These are phyloP conservation scores for Sarocladiaceae sp. DNA, from an alignment of 2,329 filamentous ascomycete genomes.

Conservation along the genomic window DNA sequence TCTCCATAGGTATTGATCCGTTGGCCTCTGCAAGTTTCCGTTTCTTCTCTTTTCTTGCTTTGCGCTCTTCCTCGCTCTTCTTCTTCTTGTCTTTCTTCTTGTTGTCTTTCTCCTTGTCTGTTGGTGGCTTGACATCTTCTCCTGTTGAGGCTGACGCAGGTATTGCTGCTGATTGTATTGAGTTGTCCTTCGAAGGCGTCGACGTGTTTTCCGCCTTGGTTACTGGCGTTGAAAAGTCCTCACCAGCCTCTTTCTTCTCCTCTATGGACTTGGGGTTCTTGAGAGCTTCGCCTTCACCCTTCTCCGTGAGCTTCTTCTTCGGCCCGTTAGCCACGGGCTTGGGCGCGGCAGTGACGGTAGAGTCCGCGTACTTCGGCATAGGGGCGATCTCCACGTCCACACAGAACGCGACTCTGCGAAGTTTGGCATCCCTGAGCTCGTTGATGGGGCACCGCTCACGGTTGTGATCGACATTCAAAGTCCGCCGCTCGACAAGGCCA, in stretches of 20 bases:
- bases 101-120: slow-evolving; percentile 32
- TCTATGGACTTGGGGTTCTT: slow-evolving; percentile 59
- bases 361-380: slow-evolving; percentile 68
- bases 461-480: slow-evolving; percentile 78
- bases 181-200: neutral
- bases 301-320: slow-evolving; percentile 60
- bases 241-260: slow-evolving; percentile 36
- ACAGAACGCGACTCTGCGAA: slow-evolving; percentile 87
- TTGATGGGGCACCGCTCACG: slow-evolving; percentile 73
- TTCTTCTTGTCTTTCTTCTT: slow-evolving; percentile 96
- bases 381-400: slow-evolving; percentile 97
- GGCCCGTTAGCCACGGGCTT: slow-evolving; percentile 42
- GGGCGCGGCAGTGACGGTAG: slow-evolving; percentile 46
- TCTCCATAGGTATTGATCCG: slow-evolving; percentile 77
- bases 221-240: slow-evolving; percentile 11
- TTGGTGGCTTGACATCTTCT: slow-evolving; percentile 19
- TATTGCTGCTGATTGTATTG: slow-evolving; percentile 14
- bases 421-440: slow-evolving; percentile 72
- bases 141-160: slow-evolving; percentile 15
- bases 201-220: neutral
- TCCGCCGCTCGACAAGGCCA: slow-evolving; percentile 68
- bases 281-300: slow-evolving; percentile 66
- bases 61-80: slow-evolving; percentile 84
- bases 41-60: slow-evolving; percentile 86
- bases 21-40: slow-evolving; percentile 80